These are phyloP conservation scores for Penicillium arizonense DNA, from an alignment of 495 filamentous ascomycete genomes.

Conservation along the genomic window DNA sequence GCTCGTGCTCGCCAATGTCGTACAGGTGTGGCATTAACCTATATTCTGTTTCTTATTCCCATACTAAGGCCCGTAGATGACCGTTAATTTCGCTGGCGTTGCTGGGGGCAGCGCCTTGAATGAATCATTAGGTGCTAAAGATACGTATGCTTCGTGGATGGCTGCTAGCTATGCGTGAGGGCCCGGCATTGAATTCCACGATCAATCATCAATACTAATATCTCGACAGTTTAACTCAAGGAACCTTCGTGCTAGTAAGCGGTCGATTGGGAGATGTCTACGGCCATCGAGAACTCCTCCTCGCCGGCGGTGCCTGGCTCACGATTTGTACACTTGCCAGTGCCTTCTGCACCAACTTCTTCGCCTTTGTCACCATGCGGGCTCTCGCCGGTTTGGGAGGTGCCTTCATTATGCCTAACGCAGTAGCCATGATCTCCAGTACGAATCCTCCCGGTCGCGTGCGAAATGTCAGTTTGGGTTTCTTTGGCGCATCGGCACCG, in stretches of 20 bases:
- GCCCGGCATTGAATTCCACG: background rate
- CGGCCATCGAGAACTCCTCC: slow-evolving; percentile 46
- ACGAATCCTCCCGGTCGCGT: slow-evolving; percentile 43
- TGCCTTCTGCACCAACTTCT: slow-evolving; percentile 43
- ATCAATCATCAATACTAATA: background rate
- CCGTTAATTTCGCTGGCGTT: slow-evolving; percentile 29
- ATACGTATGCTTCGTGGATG: slow-evolving; percentile 29
- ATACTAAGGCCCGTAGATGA: slow-evolving; percentile 21
- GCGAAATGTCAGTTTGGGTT: slow-evolving; percentile 47
- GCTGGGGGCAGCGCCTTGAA: slow-evolving; percentile 29
- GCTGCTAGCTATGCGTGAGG: slow-evolving; percentile 31
- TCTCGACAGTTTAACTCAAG: slow-evolving; percentile 40
- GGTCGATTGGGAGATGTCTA: slow-evolving; percentile 51
- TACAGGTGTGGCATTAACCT: slow-evolving; percentile 19
- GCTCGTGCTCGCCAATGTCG: slow-evolving; percentile 27
- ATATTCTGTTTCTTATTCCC: background rate
- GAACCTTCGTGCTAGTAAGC: slow-evolving; percentile 47
- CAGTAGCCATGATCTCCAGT: slow-evolving; percentile 46
- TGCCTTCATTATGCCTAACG: slow-evolving; percentile 47
- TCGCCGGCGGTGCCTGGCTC: slow-evolving; percentile 38
- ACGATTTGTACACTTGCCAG: slow-evolving; percentile 34
- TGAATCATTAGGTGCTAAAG: slow-evolving; percentile 18
- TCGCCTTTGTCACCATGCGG: slow-evolving; percentile 38
- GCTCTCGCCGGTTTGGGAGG: slow-evolving; percentile 45
- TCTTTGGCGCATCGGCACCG: slow-evolving; percentile 52